phyloP scores from a whole-genome alignment of 2,329 filamentous ascomycete genomes.

The Aspergillus vadensis region DNA sequence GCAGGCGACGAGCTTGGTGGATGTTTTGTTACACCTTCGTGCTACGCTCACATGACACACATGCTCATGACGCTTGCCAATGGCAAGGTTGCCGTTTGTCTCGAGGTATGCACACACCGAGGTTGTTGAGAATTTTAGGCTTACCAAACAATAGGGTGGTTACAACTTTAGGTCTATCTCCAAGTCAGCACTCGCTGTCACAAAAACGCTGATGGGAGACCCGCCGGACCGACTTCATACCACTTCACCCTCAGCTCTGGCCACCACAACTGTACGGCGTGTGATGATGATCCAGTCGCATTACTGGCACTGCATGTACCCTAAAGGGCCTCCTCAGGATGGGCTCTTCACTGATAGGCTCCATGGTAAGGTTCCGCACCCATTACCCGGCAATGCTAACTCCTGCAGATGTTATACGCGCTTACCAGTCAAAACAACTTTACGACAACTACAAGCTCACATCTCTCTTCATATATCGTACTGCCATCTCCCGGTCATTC shows the following conservation, averaged over 20 bases:
- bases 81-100: constrained; percentile 86
- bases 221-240: constrained; percentile 67
- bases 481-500: constrained; percentile 72
- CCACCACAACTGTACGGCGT: constrained; percentile 58
- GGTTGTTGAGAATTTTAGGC: background rate
- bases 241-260: constrained; percentile 51
- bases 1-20: constrained; percentile 89
- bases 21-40: constrained; percentile 86
- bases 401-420: constrained; percentile 69
- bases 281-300: constrained; percentile 62
- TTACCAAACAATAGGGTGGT: constrained; percentile 60
- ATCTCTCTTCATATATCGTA: constrained; percentile 75
- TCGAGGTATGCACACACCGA: constrained; percentile 60
- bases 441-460: constrained; percentile 76
- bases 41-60: constrained; percentile 98
- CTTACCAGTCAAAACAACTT: constrained; percentile 71
- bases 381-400: background rate
- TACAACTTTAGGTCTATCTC: constrained; percentile 95
- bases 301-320: constrained; percentile 88
- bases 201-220: constrained; percentile 91
- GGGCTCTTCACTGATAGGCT: constrained; percentile 56
- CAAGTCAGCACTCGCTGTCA: constrained; percentile 86
- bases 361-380: constrained; percentile 50
- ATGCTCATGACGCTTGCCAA: constrained; percentile 95
- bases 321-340: constrained; percentile 50